phyloP scores from a whole-genome alignment of 257 asterid species.

The Jaltomata sinuosa region DNA sequence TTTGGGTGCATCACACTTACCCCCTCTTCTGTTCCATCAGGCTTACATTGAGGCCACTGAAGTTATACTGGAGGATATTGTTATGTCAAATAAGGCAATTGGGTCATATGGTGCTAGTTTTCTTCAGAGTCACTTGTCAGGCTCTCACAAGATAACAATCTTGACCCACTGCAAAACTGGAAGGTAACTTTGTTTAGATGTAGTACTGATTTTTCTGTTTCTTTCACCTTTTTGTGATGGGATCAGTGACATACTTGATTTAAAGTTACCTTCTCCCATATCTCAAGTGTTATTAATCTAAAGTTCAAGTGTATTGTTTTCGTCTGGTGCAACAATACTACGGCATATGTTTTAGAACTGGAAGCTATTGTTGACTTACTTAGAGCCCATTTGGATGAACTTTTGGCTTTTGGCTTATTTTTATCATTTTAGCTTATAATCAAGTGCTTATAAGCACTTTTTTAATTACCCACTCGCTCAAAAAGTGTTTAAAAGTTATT shows the following conservation, averaged over 20 bases:
- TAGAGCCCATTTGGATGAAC: too few species aligned
- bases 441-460: too few species aligned
- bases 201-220: not conserved
- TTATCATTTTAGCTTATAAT: too few species aligned
- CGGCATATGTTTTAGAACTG: not conserved
- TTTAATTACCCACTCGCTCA: too few species aligned
- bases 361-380: not conserved
- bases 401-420: too few species aligned
- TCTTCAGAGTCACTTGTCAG: conserved; percentile 33
- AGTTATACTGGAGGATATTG: conserved; percentile 72
- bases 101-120: conserved; percentile 66
- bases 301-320: not conserved
- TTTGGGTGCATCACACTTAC: not conserved
- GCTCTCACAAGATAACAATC: conserved; percentile 37
- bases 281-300: not conserved
- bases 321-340: not conserved
- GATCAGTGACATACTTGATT: not conserved
- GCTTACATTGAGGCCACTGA: conserved; percentile 75
- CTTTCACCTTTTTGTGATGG: not conserved
- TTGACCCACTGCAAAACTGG: conserved; percentile 96
- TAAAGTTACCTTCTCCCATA: not conserved
- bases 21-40: conserved; percentile 16
- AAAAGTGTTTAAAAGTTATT: too few species aligned
- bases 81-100: conserved; percentile 78
- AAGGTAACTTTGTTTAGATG: conserved; percentile 28